Percentiles rank a stretch among this genome's conserved stretches.
Evolutionary conservation across 345 rosid genomes (phyloP).

Genomic region (Hevea brasiliensis): DNA sequence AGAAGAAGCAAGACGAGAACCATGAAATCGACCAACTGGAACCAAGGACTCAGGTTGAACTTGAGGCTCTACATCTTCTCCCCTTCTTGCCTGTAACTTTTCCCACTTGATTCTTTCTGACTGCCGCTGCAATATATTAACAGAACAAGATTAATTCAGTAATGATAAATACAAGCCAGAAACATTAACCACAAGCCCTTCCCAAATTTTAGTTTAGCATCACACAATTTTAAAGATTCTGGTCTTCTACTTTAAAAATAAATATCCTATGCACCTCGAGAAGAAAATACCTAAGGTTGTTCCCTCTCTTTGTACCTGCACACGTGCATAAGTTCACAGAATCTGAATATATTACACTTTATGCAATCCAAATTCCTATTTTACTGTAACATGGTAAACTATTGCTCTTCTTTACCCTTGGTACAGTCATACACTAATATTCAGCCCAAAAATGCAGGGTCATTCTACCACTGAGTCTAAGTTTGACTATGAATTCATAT

Average conservation of each 20-base stretch:
- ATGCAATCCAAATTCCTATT: background rate
- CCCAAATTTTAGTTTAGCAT: too few species aligned
- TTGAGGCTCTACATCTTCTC: slow-evolving; percentile 58
- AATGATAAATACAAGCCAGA: background rate
- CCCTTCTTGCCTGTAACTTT: slow-evolving; percentile 53
- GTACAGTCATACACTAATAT: too few species aligned
- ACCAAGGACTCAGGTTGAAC: slow-evolving; percentile 61
- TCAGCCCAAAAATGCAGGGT: too few species aligned
- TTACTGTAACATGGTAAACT: background rate
- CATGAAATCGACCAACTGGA: slow-evolving; percentile 65
- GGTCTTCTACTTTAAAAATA: background rate
- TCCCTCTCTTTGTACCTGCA: background rate
- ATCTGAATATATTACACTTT: background rate
- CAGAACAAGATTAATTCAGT: slow-evolving; percentile 1
- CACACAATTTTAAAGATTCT: background rate
- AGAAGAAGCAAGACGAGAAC: slow-evolving; percentile 92
- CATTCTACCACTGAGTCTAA: too few species aligned
- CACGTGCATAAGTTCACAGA: background rate
- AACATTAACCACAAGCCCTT: background rate
- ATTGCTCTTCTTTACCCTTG: background rate
- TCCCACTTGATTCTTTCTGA: slow-evolving; percentile 65
- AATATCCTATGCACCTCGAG: background rate
- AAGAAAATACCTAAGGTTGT: background rate
- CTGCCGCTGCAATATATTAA: slow-evolving; percentile 61
- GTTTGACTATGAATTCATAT: too few species aligned